phyloP scores from a whole-genome alignment of 352 stramenopile genomes.

The Aphanomyces euteiches region DNA sequence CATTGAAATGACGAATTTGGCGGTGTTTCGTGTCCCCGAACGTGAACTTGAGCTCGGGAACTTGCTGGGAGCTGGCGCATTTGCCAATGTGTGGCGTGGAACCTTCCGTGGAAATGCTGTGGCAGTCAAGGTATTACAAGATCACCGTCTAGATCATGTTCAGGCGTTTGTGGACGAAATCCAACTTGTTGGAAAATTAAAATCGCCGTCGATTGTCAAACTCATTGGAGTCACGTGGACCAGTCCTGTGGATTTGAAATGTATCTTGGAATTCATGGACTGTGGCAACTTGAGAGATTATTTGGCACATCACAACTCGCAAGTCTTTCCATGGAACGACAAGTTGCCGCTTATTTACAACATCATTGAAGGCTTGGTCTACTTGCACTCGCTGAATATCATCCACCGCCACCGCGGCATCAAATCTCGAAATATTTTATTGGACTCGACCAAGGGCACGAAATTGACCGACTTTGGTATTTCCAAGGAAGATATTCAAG shows the following conservation, averaged over 20 bases:
- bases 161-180: slow-evolving; percentile 23
- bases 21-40: too few species aligned
- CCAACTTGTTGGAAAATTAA: slow-evolving; percentile 12
- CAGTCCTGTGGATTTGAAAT: not conserved
- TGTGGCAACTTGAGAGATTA: slow-evolving; percentile 20
- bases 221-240: slow-evolving; percentile 13
- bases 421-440: slow-evolving; percentile 13
- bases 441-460: slow-evolving; percentile 16
- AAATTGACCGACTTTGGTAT: slow-evolving; percentile 27
- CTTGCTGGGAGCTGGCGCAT: not conserved
- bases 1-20: too few species aligned
- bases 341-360: slow-evolving; percentile 6
- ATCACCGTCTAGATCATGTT: not conserved
- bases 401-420: slow-evolving; percentile 24
- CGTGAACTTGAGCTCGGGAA: not conserved
- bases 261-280: slow-evolving; percentile 24
- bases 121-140: slow-evolving; percentile 5
- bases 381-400: slow-evolving; percentile 26
- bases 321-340: not conserved
- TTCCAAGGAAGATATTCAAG: slow-evolving; percentile 9
- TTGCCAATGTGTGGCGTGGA: slow-evolving; percentile 15
- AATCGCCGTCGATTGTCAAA: slow-evolving; percentile 20
- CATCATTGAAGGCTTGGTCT: slow-evolving; percentile 12
- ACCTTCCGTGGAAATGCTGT: not conserved
- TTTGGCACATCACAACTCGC: not conserved